A percentile compares a stretch with the other conserved stretches of the same genome.
phyloP scores from a whole-genome alignment of 306 rosid species.

The Cucumis hystrix region DNA sequence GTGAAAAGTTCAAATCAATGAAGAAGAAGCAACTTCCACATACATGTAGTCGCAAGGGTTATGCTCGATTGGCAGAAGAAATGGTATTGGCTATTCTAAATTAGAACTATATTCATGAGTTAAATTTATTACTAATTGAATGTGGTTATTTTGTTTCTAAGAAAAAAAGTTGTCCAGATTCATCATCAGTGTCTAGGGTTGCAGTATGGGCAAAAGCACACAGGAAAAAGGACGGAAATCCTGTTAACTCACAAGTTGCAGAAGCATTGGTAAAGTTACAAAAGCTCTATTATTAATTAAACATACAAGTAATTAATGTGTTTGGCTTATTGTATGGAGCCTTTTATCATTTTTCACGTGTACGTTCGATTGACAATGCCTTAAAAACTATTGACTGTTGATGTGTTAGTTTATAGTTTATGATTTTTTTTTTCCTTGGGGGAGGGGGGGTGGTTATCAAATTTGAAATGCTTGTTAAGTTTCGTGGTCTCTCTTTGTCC shows the following conservation, averaged over 20 bases:
- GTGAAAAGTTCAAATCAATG: neutral
- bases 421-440: too few relatives aligned
- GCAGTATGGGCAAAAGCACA: neutral
- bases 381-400: too few relatives aligned
- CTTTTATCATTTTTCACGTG: neutral
- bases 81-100: neutral
- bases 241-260: neutral
- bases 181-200: neutral
- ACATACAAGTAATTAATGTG: neutral
- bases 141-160: neutral
- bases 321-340: neutral
- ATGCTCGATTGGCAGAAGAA: neutral
- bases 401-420: too few relatives aligned
- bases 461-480: too few relatives aligned
- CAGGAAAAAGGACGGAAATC: neutral
- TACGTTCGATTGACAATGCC: too few relatives aligned
- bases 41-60: neutral
- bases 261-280: neutral
- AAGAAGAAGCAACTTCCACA: neutral
- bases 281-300: neutral
- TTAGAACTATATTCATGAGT: neutral
- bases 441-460: too few relatives aligned
- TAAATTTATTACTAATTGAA: neutral
- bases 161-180: neutral
- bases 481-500: too few relatives aligned